Base-by-base conservation (phyloP, 768 basidiomycete genomes). In the Suillus tomentosus region DNA sequence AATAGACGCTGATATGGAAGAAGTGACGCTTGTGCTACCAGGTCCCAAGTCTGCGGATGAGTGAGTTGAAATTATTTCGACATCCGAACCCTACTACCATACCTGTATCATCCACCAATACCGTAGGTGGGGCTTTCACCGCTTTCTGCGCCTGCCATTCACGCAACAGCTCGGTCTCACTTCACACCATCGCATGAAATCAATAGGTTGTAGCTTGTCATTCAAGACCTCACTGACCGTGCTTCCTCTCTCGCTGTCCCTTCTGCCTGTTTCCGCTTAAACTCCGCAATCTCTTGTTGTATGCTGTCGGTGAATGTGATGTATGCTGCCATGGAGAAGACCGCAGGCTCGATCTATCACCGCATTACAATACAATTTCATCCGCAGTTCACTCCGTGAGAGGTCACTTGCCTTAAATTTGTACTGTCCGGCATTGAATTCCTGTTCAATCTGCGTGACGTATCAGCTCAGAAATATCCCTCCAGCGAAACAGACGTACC, bases 301-400 rank as follows among this genome's bases (percentile, higher is more conserved):
- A 87, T 79, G 0, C 76, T 74, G 4, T 74, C 66, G 2, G 79
- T 68, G 65, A 87, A 85, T 0, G 64, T 43, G 3, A 73, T 76
- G 65, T 89, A 84, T 6, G 81, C 77, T 10, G 72, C 70, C 77
- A 89, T 83, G 10, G 85, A 87, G 66, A 90, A 85, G 1, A 72
- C 75, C 0, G 78, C 77, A 5, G 79, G 73, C 66, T 88, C 81
- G 48, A 88, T 79, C 81, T 86, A 53, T 19, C 19, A 50, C 36
- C 45, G 39, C 22, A 39, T 62, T 68, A 65, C 71, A 31, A n/a
- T 58, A 5, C 0, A 31, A 5, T 48, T 54, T 67, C 71, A 6
- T 68, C 68, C 31, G 64, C 66, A 53, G 68, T 71, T 14, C 68
- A 62, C 57, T 67, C 51, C n/a, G 55, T 1, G 15, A 27, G 3